Evolutionary conservation across 768 basidiomycete genomes (phyloP), one percentile per base, ranked within the genome.

Genomic region (Russula olivacea): DNA sequence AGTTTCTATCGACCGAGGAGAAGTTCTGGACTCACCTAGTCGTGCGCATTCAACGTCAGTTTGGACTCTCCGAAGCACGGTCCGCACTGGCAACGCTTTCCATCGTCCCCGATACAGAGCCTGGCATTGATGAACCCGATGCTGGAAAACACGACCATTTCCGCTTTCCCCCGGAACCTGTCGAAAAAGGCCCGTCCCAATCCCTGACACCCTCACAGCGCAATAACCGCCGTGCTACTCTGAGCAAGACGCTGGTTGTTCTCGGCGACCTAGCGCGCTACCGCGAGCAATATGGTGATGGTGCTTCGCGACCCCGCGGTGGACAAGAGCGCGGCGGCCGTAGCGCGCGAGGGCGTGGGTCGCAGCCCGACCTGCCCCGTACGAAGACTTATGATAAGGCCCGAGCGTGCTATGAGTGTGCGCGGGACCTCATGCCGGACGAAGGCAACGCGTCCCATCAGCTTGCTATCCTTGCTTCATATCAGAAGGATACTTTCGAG

Each of bases 391-490:
- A 87, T 71, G 80, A 84, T 50, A 86, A 81, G 69, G 91, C 92
- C 1, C 83, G 83, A 19, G 82, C 83, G 55, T 91, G 86, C 71
- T 99, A 98, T 73, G 86, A 91, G 53, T 88, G 91, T 65, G 95
- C 97, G 2, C 81, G 88, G 45, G 71, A 86, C 34, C 79, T 99
- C 10, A 77, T 90, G 7, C 96, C 97, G 0, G 80, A 88, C 59
- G 91, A 96, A 67, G 97, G 96, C 67, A 95, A 98, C 70, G 84
- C 97, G 0, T 96, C 89, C 21, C 96, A 98, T 72, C 97, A 98
- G 73, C 84, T 98, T 21, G 97, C 96, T 4, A 95, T 98, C 63
- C 82, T 98, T 36, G 83, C 93, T 2, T 85, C 88, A 5, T 95
- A 97, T 73, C 80, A 88, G 68, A 81, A 82, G 65, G 93, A 98